Evolutionary conservation across 1,139 yeast genomes (phyloP).

Genomic region (Yamadazyma atmosphaerica): DNA sequence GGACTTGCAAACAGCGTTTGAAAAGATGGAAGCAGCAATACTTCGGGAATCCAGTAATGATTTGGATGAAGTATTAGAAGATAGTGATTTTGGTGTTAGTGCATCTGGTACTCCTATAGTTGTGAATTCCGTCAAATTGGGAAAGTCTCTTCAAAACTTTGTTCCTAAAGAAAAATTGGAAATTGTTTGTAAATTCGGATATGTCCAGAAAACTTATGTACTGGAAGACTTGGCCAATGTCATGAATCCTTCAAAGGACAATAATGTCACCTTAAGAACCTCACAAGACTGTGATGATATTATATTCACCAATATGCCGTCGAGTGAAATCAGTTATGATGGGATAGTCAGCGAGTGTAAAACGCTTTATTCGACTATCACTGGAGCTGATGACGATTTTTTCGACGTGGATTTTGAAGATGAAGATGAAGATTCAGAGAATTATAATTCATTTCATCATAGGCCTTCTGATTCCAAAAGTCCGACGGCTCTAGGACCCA

Average conservation of each 20-base stretch:
- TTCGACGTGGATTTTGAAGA: slow-evolving; percentile 96
- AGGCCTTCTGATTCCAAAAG: slow-evolving; percentile 5
- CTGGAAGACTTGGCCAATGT: slow-evolving; percentile 43
- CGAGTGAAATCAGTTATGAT: slow-evolving; percentile 85
- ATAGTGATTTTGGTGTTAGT: slow-evolving; percentile 53
- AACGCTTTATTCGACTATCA: slow-evolving; percentile 68
- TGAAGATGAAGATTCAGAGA: slow-evolving; percentile 57
- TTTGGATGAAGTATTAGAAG: slow-evolving; percentile 43
- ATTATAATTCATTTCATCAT: slow-evolving; percentile 18
- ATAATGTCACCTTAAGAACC: slow-evolving; percentile 33
- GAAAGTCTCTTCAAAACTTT: slow-evolving; percentile 79
- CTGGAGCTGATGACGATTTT: slow-evolving; percentile 93
- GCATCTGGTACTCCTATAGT: slow-evolving; percentile 64
- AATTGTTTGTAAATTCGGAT: slow-evolving; percentile 75
- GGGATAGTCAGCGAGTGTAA: slow-evolving; percentile 86
- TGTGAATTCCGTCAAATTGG: slow-evolving; percentile 78
- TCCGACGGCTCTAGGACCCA: slow-evolving; percentile 8
- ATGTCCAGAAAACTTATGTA: slow-evolving; percentile 67
- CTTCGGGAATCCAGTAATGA: slow-evolving; percentile 73
- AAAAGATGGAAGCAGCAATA: slow-evolving; percentile 75
- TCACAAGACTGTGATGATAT: slow-evolving; percentile 44
- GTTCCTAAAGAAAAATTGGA: slow-evolving; percentile 80
- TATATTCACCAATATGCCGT: slow-evolving; percentile 70
- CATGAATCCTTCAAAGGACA: slow-evolving; percentile 30
- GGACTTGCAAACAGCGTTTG: slow-evolving; percentile 79